Percentiles rank a stretch among this genome's conserved stretches.
Evolutionary conservation across 345 rosid genomes (phyloP).

Genomic region (Salix purpurea): DNA sequence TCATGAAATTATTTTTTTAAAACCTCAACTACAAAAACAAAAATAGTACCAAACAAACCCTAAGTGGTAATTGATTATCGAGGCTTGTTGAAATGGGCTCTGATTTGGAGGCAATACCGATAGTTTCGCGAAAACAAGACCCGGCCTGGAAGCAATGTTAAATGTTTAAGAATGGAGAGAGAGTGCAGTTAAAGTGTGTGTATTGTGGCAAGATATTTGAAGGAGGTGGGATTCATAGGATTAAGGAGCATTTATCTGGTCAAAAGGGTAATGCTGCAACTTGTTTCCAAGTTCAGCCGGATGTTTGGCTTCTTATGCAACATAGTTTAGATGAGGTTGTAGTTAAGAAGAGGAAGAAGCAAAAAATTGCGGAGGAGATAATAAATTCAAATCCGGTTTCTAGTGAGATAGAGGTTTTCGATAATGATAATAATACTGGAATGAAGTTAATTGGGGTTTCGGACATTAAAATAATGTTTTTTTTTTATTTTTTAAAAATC

Average conservation of each 20-base stretch:
- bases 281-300: no score
- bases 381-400: constrained; percentile 40
- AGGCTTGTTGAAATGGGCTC: constrained; percentile 35
- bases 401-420: constrained; percentile 27
- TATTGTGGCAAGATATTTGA: constrained; percentile 77
- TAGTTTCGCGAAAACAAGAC: constrained; percentile 76
- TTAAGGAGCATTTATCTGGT: no score
- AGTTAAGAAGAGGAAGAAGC: constrained; percentile 64
- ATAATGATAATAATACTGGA: constrained; percentile 22
- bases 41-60: no score
- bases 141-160: constrained; percentile 96
- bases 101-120: constrained; percentile 54
- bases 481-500: no score
- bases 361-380: constrained; percentile 47
- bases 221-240: constrained; percentile 95
- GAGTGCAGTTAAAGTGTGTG: constrained; percentile 66
- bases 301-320: no score
- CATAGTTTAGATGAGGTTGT: constrained; percentile 72
- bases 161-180: constrained; percentile 66
- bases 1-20: no score
- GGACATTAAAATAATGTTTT: no score
- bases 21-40: no score
- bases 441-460: constrained; percentile 17
- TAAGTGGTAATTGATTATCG: neutral
- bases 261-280: no score